Conservation (phyloP, 2,329 filamentous ascomycete species). For the Fusarium chlamydosporum region DNA sequence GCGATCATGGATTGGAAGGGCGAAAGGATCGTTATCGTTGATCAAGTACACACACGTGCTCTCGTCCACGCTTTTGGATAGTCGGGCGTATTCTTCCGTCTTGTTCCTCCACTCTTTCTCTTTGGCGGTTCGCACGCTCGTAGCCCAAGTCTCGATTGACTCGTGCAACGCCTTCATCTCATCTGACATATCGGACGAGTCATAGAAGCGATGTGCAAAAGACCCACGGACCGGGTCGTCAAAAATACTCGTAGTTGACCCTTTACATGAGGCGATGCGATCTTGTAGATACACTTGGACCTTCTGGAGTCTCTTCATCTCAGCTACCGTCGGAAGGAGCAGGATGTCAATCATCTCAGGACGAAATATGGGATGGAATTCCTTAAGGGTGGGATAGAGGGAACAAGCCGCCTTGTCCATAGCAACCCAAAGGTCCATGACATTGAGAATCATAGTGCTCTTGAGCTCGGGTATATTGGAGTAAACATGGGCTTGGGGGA, state of each 20-base stretch:
- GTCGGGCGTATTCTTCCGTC: slow-evolving; percentile 51
- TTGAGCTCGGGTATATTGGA: slow-evolving; percentile 39
- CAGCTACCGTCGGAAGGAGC: slow-evolving; percentile 30
- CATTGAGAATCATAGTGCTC: slow-evolving; percentile 41
- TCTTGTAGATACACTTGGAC: slow-evolving; percentile 44
- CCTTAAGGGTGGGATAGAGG: slow-evolving; percentile 40
- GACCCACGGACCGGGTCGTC: slow-evolving; percentile 47
- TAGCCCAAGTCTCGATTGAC: slow-evolving; percentile 48
- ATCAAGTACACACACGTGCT: slow-evolving; percentile 53
- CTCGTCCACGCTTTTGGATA: slow-evolving; percentile 52
- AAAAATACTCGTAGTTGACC: slow-evolving; percentile 38
- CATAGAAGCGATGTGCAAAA: slow-evolving; percentile 50
- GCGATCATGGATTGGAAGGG: slow-evolving; percentile 20
- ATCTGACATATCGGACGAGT: slow-evolving; percentile 36
- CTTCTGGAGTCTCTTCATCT: slow-evolving; percentile 41
- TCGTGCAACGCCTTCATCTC: slow-evolving; percentile 38
- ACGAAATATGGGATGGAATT: slow-evolving; percentile 44
- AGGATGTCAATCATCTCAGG: slow-evolving; percentile 46
- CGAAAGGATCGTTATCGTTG: slow-evolving; percentile 37
- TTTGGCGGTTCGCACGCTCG: slow-evolving; percentile 43
- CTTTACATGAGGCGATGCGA: slow-evolving; percentile 35
- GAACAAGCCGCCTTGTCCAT: slow-evolving; percentile 43
- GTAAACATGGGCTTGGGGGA: slow-evolving; percentile 27
- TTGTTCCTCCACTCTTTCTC: slow-evolving; percentile 53
- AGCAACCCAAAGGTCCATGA: slow-evolving; percentile 47